Evolutionary conservation across 2,329 filamentous ascomycete genomes (phyloP).

Genomic region (Diaporthe vaccinii): DNA sequence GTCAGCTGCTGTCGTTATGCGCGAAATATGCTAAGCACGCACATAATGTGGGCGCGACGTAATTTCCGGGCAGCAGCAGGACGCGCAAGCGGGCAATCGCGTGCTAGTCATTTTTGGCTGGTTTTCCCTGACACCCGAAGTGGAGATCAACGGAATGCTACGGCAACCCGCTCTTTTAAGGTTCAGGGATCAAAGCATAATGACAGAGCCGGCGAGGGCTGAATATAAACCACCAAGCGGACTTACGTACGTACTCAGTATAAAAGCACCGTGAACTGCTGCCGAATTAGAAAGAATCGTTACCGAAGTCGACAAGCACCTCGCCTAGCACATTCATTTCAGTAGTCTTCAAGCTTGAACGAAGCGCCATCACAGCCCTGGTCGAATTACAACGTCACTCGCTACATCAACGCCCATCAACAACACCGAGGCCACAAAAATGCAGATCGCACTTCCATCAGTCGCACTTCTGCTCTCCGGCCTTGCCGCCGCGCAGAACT

Average conservation of each 20-base stretch:
- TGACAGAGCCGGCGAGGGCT: not conserved
- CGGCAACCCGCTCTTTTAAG: not conserved
- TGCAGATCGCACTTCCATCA: not conserved
- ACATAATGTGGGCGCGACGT: not conserved
- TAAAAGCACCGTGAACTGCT: not conserved
- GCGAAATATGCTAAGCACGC: too few species aligned
- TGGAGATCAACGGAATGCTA: not conserved
- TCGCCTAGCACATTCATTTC: not conserved
- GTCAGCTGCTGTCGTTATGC: not conserved
- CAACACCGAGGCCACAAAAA: not conserved
- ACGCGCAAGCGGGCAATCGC: constrained; percentile 14
- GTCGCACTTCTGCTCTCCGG: not conserved
- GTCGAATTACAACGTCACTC: not conserved
- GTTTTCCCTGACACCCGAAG: not conserved
- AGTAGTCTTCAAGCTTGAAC: too few species aligned
- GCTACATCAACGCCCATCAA: not conserved
- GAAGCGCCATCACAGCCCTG: too few species aligned
- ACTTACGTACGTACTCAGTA: not conserved
- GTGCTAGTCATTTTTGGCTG: not conserved
- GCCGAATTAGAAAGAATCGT: not conserved
- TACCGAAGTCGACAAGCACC: not conserved
- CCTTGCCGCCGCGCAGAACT: constrained; percentile 6
- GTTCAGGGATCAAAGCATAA: constrained; percentile 13
- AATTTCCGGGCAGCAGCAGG: constrained; percentile 11
- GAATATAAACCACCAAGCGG: not conserved